Percentiles rank a stretch among this genome's conserved stretches.
These are phyloP conservation scores for Penicillium sp. DNA, from an alignment of 2,329 filamentous ascomycete genomes.

Conservation along the genomic window DNA sequence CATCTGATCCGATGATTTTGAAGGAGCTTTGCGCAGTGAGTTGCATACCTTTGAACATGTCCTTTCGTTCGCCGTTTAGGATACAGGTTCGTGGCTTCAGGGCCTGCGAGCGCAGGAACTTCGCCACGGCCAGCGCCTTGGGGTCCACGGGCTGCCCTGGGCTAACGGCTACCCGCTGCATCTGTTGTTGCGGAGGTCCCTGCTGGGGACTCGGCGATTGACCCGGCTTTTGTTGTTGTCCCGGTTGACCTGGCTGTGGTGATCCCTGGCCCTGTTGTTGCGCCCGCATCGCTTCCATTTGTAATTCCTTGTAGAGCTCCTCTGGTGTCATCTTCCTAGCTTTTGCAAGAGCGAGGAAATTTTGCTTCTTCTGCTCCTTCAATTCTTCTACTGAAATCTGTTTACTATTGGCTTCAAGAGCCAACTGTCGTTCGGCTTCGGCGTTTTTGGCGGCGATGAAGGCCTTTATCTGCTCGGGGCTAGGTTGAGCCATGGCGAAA, in stretches of 20 bases:
- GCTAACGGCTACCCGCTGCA: conserved; percentile 50
- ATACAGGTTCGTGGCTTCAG: conserved; percentile 90
- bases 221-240: conserved; percentile 38
- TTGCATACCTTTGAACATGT: conserved; percentile 85
- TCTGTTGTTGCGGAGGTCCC: conserved; percentile 34
- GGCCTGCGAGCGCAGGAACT: conserved; percentile 80
- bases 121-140: conserved; percentile 81
- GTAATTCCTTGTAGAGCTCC: too few species aligned
- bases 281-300: conserved; percentile 29
- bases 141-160: conserved; percentile 72
- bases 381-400: conserved; percentile 54
- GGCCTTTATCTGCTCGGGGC: too few species aligned
- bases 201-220: conserved; percentile 26
- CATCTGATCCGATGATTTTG: not conserved
- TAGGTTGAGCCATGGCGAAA: conserved; percentile 33
- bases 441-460: too few species aligned
- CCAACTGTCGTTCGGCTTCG: too few species aligned
- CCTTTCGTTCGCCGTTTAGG: conserved; percentile 92
- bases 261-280: conserved; percentile 39
- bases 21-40: not conserved
- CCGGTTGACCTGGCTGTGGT: conserved; percentile 39
- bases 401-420: too few species aligned
- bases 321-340: conserved; percentile 34
- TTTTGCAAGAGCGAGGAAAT: conserved; percentile 47
- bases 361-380: conserved; percentile 59